A percentile compares a stretch with the other conserved stretches of the same genome.
phyloP scores from a whole-genome alignment of 352 stramenopile species.

The Globisporangium paroecandrum region DNA sequence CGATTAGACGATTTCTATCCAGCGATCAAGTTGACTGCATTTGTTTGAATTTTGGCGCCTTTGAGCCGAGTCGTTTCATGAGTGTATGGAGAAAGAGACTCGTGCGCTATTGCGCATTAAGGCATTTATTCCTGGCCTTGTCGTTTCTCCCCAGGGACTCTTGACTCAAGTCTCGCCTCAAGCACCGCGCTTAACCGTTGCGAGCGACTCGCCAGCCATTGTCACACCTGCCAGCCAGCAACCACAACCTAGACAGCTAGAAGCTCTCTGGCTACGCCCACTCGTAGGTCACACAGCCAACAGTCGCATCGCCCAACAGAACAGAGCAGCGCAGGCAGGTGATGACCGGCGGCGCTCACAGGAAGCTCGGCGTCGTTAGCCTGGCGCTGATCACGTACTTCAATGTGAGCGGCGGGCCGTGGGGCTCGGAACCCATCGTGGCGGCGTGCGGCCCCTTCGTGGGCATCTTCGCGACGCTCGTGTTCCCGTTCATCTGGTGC shows the following conservation, averaged over 20 bases:
- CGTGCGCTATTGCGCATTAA: too few species aligned
- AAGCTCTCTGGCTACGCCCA: neutral
- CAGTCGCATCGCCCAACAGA: neutral
- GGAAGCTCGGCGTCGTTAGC: conserved; percentile 57
- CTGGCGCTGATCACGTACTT: conserved; percentile 81
- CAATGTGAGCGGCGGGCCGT: conserved; percentile 69
- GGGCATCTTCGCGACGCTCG: conserved; percentile 51
- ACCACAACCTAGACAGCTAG: neutral
- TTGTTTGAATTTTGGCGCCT: too few species aligned
- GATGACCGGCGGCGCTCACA: conserved; percentile 18
- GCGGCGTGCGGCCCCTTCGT: conserved; percentile 61
- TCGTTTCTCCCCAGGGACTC: neutral
- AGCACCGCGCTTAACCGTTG: neutral
- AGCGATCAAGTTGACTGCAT: too few species aligned
- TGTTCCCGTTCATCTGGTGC: conserved; percentile 75
- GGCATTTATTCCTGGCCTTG: neutral
- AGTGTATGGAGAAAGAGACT: too few species aligned
- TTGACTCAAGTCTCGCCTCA: neutral
- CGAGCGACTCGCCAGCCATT: neutral
- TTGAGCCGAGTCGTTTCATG: too few species aligned
- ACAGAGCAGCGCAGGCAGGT: neutral
- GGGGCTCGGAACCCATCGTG: conserved; percentile 65
- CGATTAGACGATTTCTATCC: too few species aligned
- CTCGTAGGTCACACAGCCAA: neutral
- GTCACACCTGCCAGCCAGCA: neutral